Conservation (phyloP, 768 basidiomycete genomes). For the Suillus clintonianus region DNA sequence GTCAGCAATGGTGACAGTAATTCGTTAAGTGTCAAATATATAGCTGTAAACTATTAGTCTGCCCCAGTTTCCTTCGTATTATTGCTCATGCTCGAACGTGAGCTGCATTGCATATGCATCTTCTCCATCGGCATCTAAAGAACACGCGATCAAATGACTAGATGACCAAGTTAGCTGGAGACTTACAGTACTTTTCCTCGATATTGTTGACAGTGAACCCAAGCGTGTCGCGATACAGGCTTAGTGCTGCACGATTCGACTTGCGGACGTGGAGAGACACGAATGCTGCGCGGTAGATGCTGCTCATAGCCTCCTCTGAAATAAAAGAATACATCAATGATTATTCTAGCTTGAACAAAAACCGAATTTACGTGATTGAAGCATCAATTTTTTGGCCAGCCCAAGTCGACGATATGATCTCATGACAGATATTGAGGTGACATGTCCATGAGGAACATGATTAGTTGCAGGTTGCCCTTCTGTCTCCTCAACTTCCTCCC, state of each 20-base stretch:
- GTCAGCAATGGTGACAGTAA: conserved; percentile 6
- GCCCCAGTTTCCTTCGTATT: conserved; percentile 3
- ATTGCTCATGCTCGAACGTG: conserved; percentile 45
- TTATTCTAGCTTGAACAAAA: not conserved
- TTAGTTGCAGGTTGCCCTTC: conserved; percentile 52
- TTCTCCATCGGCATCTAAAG: conserved; percentile 88
- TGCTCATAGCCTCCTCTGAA: conserved; percentile 88
- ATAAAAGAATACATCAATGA: conserved; percentile 7
- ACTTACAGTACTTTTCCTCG: conserved; percentile 90
- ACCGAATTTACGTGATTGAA: conserved; percentile 76
- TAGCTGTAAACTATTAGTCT: conserved; percentile 7
- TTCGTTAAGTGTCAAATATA: conserved; percentile 10
- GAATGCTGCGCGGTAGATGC: conserved; percentile 80
- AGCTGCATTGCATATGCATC: conserved; percentile 93
- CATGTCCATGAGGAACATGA: conserved; percentile 79
- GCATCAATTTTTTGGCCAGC: conserved; percentile 91
- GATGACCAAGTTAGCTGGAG: not conserved
- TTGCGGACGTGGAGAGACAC: conserved; percentile 92
- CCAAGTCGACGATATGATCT: conserved; percentile 90
- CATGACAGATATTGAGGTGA: conserved; percentile 95
- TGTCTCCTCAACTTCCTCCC: conserved; percentile 54
- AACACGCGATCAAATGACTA: conserved; percentile 11
- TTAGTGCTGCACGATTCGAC: conserved; percentile 92
- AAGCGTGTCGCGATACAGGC: conserved; percentile 83
- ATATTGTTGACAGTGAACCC: conserved; percentile 87